phyloP scores from a whole-genome alignment of 176 grass and related monocot species.

The Carex parvula region DNA sequence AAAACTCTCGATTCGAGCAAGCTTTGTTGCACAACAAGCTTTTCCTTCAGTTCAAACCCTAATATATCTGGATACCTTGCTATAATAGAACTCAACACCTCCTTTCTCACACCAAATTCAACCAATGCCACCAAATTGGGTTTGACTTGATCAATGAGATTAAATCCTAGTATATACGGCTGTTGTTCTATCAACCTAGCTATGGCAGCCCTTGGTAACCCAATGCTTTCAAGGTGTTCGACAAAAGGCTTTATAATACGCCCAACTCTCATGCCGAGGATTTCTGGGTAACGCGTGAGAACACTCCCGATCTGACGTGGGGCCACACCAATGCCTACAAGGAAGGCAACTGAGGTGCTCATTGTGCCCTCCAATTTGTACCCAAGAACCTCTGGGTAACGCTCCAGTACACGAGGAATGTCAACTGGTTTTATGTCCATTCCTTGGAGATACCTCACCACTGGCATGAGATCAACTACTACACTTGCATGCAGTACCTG shows the following conservation, averaged over 20 bases:
- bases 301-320: conserved; percentile 35
- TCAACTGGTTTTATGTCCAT: conserved; percentile 36
- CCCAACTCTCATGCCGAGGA: conserved; percentile 47
- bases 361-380: conserved; percentile 59
- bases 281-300: conserved; percentile 39
- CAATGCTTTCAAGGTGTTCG: conserved; percentile 39
- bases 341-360: conserved; percentile 50
- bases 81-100: conserved; percentile 33
- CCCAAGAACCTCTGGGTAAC: conserved; percentile 45
- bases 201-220: conserved; percentile 37
- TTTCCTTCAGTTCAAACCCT: conserved; percentile 39
- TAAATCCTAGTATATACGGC: conserved; percentile 47
- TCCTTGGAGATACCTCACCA: conserved; percentile 45
- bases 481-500: conserved; percentile 53
- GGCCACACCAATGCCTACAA: conserved; percentile 39
- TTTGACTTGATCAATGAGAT: conserved; percentile 33
- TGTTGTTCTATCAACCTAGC: conserved; percentile 43
- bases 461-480: conserved; percentile 30
- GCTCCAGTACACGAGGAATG: conserved; percentile 40
- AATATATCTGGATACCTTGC: conserved; percentile 41
- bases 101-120: conserved; percentile 41
- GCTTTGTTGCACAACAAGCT: conserved; percentile 35
- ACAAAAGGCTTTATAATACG: conserved; percentile 48
- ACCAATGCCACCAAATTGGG: conserved; percentile 41
- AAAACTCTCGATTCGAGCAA: conserved; percentile 42